These are phyloP conservation scores for Saprolegnia diclina DNA, from an alignment of 352 stramenopile species.

Conservation along the genomic window DNA sequence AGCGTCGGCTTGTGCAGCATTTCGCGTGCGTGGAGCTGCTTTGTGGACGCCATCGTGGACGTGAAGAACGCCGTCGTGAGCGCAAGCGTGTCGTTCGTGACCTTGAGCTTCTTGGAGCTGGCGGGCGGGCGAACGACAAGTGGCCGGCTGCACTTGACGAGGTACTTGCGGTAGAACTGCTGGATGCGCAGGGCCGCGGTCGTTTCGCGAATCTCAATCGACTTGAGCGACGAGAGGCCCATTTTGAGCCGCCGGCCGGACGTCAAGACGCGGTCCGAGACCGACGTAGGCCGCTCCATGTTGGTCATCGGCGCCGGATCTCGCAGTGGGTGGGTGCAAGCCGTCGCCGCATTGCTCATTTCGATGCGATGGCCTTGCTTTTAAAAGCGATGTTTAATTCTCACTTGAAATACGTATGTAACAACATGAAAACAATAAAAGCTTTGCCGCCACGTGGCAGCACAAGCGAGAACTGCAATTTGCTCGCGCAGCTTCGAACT, in stretches of 20 bases:
- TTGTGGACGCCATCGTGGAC: background rate
- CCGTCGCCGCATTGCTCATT: background rate
- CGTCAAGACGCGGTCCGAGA: background rate
- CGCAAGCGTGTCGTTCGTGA: constrained; percentile 23
- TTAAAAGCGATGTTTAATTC: background rate
- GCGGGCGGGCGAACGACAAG: constrained; percentile 38
- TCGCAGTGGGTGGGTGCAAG: background rate
- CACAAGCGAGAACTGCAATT: background rate
- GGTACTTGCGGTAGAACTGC: constrained; percentile 66
- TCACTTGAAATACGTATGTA: background rate
- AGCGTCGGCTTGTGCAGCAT: constrained; percentile 24
- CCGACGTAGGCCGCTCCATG: background rate
- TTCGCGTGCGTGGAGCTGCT: constrained; percentile 36
- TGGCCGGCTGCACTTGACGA: constrained; percentile 52
- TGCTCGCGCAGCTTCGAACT: background rate
- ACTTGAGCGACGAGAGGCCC: background rate
- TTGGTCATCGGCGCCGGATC: background rate
- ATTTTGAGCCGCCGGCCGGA: background rate
- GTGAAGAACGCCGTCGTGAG: constrained; percentile 14
- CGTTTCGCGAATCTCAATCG: background rate
- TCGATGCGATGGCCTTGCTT: background rate
- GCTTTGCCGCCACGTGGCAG: no score
- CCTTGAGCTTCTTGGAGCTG: constrained; percentile 23
- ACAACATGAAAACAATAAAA: background rate
- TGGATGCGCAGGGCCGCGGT: constrained; percentile 41